Base-by-base conservation (phyloP, 1,284 basidiomycete genomes). In the Irpex rosettiformis region DNA sequence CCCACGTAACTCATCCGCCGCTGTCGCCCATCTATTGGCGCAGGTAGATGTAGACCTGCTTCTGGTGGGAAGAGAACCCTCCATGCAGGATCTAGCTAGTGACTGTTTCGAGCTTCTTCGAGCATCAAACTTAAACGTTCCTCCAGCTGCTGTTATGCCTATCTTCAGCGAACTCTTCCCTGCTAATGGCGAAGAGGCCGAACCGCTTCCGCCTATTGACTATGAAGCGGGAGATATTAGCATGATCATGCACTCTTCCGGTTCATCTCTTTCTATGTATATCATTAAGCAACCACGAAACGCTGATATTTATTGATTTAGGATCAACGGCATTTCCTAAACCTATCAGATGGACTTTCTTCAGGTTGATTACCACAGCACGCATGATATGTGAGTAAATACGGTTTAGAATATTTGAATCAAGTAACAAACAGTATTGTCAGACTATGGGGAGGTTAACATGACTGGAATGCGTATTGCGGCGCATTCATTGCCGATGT, bases 1-100 rank as follows among this genome's bases (percentile, higher is more conserved):
- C 2, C 67, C 71, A 0, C 69, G 77, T 28, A 77, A 79, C 62
- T 77, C 77, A 3, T 62, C 71, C 7, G 58, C 67, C 6, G 75
- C 72, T 0, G 63, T 77, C 11, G 72, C 69, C 1, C 69, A 78
- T 63, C 67, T 78, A 2, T 64, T 77, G 13, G 40, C 58, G 11
- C 67, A 69, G 56, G 72, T 69, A 18, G 56, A 57, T 1, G 66
- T 68, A 6, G 52, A 49, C 0, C 65, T 72, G 48, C 22, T 77
- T 7, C 64, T 75, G 43, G 68, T 74, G 13, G 65, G 67, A 52
- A 54, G 53, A 11, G 67, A 69, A 56, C 28, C 52, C 11, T 29
- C 54, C 5, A 29, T 64, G 22, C 63, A 64, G 40, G 62, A 64
- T 21, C 59, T 67, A 1, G 61, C 63, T 13, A 48, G 52, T 0